phyloP scores from a whole-genome alignment of 768 basidiomycete species.

The Russula virescens region DNA sequence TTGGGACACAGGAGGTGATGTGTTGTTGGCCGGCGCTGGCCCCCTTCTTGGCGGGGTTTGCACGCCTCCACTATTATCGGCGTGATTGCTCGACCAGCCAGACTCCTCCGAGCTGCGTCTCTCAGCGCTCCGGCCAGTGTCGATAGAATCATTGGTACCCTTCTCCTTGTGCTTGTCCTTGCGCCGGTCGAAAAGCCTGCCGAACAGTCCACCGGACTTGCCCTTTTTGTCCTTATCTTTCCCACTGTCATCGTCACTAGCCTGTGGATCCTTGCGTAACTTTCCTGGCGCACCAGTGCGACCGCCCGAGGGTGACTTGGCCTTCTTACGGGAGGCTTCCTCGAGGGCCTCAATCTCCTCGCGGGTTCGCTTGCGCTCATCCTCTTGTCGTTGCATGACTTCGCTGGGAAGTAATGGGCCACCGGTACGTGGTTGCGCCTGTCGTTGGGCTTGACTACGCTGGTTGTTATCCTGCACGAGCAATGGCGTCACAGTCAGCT shows the following conservation, averaged over 20 bases:
- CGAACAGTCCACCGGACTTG: conserved; percentile 58
- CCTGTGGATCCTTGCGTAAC: conserved; percentile 42
- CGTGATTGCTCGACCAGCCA: conserved; percentile 43
- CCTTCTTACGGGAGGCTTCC: conserved; percentile 45
- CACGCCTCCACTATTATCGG: conserved; percentile 4
- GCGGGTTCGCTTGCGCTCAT: conserved; percentile 48
- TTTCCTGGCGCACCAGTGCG: conserved; percentile 28
- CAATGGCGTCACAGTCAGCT: conserved; percentile 71
- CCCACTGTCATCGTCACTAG: conserved; percentile 37
- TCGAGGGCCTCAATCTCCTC: conserved; percentile 45
- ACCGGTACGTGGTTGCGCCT: conserved; percentile 19
- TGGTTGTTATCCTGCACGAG: conserved; percentile 56
- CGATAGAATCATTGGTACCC: conserved; percentile 37
- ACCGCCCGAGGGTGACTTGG: conserved; percentile 25
- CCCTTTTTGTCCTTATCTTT: conserved; percentile 61
- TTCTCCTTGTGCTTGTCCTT: conserved; percentile 71
- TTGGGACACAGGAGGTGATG: conserved; percentile 44
- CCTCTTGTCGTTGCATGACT: conserved; percentile 43
- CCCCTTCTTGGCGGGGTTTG: conserved; percentile 31
- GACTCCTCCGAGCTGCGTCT: conserved; percentile 58
- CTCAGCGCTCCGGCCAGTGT: conserved; percentile 33
- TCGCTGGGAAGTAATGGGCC: conserved; percentile 36
- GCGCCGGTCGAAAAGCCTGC: conserved; percentile 67
- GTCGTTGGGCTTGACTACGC: conserved; percentile 10
- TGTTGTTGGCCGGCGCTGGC: conserved; percentile 30